Evolutionary conservation across 305 asterid genomes (phyloP).

Genomic region (Fraxinus greggii): DNA sequence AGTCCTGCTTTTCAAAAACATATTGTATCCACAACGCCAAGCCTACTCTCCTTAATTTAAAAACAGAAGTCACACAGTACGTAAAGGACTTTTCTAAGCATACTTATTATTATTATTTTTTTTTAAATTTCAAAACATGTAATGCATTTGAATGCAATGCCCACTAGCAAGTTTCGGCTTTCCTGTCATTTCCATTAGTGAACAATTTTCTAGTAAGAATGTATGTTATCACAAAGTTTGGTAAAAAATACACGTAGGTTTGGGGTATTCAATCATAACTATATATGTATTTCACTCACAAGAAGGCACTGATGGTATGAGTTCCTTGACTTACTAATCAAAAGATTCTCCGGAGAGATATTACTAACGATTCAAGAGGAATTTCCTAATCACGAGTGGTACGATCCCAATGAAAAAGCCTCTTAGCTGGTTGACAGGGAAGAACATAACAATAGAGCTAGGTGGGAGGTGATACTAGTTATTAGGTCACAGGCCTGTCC

Average conservation of each 20-base stretch:
- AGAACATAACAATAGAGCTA: background rate
- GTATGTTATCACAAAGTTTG: background rate
- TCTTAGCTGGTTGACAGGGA: background rate
- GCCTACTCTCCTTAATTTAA: background rate
- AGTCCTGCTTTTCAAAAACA: background rate
- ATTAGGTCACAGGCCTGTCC: background rate
- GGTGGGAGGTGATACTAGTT: background rate
- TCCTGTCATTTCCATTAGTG: background rate
- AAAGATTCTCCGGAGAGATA: background rate
- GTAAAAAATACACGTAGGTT: background rate
- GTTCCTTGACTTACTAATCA: background rate
- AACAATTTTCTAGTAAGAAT: background rate
- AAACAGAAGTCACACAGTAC: background rate
- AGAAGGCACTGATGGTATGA: background rate
- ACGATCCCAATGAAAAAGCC: too few species aligned
- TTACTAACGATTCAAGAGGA: background rate
- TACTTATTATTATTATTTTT: background rate
- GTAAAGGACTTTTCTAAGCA: background rate
- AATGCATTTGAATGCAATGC: background rate
- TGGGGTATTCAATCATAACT: background rate
- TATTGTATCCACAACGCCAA: background rate
- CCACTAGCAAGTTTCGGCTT: background rate
- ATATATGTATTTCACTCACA: background rate
- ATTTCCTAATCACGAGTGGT: background rate
- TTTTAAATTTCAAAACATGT: background rate